Base-by-base conservation (phyloP, 441 rosid genomes). In the Populus hybrid region DNA sequence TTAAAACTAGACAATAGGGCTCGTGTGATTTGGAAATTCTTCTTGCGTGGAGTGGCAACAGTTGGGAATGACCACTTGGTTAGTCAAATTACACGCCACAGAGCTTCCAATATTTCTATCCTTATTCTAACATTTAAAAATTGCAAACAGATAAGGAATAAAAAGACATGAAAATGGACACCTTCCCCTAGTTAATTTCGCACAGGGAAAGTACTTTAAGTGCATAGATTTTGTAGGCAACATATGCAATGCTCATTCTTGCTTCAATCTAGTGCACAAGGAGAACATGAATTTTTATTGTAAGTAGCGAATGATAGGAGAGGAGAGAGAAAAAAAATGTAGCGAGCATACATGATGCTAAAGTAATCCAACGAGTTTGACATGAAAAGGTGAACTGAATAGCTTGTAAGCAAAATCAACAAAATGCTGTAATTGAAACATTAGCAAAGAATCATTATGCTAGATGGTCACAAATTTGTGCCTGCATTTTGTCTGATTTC, bases 1-100 rank as follows among this genome's bases (percentile, higher is more conserved):
- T 32, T 4, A 36, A 72, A 16, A 16, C 6, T 38, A 68, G 28
- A 21, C 11, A 63, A 40, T 3, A 34, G 14, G 9, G 6, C 21
- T 53, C 61, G 2, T 14, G 61, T 14, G 61, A 53, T 53, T 16
- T 5, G 6, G 32, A 30, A 30, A 30, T 30, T 50, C 59, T 50
- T 14, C 59, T 50, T 50, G 19, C 7, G n/a, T 50, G n/a, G n/a
- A 53, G 61, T 0, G 19, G 7, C 19, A 53, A 53, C n/a, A 53
- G 61, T 16, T 53, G 1, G 61, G n/a, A 53, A 26, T 32, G 73
- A 46, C 14, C 69, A 59, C 59, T 66, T 65, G 75, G 53, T 53
- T 67, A 32, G 63, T 78, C 75, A 76, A 78, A 72, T 72, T 73
- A 66, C 36, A 12, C 61, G 28, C 71, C 72, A 32, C 71, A 10